These are phyloP conservation scores for Debaryomyces tyrocola DNA, from an alignment of 805 yeast species.

Conservation along the genomic window DNA sequence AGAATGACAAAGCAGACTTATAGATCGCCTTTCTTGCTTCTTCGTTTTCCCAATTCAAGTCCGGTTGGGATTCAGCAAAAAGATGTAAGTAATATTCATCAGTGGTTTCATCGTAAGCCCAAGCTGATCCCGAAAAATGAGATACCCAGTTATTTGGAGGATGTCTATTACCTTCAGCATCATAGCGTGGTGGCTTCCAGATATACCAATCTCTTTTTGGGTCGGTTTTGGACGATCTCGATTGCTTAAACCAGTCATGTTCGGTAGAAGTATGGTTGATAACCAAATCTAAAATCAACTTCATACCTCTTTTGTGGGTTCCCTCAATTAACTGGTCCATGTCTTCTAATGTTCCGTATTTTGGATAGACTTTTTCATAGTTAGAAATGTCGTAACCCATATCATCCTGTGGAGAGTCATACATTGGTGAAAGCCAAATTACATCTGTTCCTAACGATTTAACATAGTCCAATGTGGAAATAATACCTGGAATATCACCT, in stretches of 20 bases:
- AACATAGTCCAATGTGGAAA: slow-evolving; percentile 51
- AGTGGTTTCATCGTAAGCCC: slow-evolving; percentile 55
- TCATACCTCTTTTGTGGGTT: slow-evolving; percentile 50
- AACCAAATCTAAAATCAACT: slow-evolving; percentile 54
- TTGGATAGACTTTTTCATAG: slow-evolving; percentile 51
- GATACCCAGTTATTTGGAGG: slow-evolving; percentile 62
- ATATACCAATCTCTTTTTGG: slow-evolving; percentile 63
- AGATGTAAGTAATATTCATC: slow-evolving; percentile 56
- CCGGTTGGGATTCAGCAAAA: slow-evolving; percentile 58
- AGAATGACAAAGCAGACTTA: slow-evolving; percentile 48
- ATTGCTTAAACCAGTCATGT: slow-evolving; percentile 60
- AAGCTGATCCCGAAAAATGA: slow-evolving; percentile 54
- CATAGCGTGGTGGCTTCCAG: slow-evolving; percentile 53
- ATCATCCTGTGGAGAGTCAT: slow-evolving; percentile 58
- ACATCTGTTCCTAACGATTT: slow-evolving; percentile 50
- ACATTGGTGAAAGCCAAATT: slow-evolving; percentile 59
- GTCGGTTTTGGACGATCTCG: slow-evolving; percentile 48
- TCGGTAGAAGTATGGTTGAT: slow-evolving; percentile 58
- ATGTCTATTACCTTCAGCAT: slow-evolving; percentile 47
- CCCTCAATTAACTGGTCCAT: slow-evolving; percentile 49
- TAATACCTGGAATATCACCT: slow-evolving; percentile 58
- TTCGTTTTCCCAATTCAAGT: slow-evolving; percentile 60
- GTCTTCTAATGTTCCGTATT: slow-evolving; percentile 55
- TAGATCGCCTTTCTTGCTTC: slow-evolving; percentile 39
- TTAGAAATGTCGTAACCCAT: slow-evolving; percentile 64